These are phyloP conservation scores for Rhododendron williamsianum DNA, from an alignment of 148 eudicot genomes.

Conservation along the genomic window DNA sequence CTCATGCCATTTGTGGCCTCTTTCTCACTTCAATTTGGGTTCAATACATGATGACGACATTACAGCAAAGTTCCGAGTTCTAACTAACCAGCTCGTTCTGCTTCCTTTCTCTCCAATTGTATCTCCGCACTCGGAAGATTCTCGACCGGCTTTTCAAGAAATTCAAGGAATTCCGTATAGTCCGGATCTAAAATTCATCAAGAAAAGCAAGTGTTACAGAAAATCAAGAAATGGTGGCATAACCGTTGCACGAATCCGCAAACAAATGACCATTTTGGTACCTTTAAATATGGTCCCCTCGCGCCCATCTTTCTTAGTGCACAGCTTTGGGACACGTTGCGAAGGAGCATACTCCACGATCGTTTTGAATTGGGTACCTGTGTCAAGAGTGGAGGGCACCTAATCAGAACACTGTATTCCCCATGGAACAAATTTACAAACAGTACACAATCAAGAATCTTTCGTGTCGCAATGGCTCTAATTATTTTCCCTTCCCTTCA, in stretches of 20 bases:
- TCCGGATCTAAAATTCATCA: constrained; percentile 43
- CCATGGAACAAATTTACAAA: background rate
- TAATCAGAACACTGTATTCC: background rate
- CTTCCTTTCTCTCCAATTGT: constrained; percentile 70
- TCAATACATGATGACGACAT: background rate
- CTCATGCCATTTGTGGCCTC: background rate
- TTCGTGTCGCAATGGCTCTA: background rate
- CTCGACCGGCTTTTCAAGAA: constrained; percentile 51
- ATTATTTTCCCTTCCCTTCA: background rate
- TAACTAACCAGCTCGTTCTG: constrained; percentile 58
- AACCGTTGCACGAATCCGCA: background rate
- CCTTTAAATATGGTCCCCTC: constrained; percentile 61
- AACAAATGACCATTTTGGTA: constrained; percentile 12
- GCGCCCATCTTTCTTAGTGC: constrained; percentile 57
- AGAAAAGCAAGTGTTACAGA: background rate
- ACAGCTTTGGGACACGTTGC: constrained; percentile 56
- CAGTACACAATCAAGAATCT: background rate
- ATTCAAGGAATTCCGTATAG: constrained; percentile 61
- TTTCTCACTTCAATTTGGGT: background rate
- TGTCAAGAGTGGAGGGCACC: background rate
- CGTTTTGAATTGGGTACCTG: constrained; percentile 55
- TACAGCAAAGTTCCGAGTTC: background rate
- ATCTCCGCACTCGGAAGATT: constrained; percentile 75
- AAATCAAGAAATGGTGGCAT: background rate
- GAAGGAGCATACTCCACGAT: constrained; percentile 65